These are phyloP conservation scores for Sporisorium iseilematis-ciliati DNA, from an alignment of 1,284 basidiomycete species.

Conservation along the genomic window DNA sequence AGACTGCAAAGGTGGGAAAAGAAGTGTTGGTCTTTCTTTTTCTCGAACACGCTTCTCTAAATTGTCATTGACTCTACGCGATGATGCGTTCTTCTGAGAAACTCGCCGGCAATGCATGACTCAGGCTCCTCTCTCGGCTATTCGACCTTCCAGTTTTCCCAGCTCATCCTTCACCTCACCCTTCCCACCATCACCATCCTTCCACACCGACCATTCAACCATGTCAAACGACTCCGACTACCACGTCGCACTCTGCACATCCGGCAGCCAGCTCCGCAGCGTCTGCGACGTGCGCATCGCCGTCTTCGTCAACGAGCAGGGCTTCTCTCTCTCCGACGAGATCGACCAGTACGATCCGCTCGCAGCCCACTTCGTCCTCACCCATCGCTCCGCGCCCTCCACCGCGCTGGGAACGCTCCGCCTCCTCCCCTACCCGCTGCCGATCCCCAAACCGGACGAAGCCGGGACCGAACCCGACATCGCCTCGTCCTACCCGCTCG, in stretches of 20 bases:
- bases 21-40: constrained; percentile 2
- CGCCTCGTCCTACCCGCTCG: constrained; percentile 29
- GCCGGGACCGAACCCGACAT: constrained; percentile 21
- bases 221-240: constrained; percentile 29
- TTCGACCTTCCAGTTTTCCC: background rate
- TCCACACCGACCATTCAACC: background rate
- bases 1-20: background rate
- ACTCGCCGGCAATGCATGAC: constrained; percentile 13
- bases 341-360: constrained; percentile 61
- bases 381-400: constrained; percentile 8
- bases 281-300: constrained; percentile 46
- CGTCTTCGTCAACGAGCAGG: constrained; percentile 62
- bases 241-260: constrained; percentile 35
- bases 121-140: background rate
- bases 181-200: background rate
- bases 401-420: constrained; percentile 34
- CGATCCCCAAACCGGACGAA: constrained; percentile 42
- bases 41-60: background rate
- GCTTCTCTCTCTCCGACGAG: constrained; percentile 57
- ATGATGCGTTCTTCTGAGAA: background rate
- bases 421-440: constrained; percentile 39
- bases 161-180: background rate
- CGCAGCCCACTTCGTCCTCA: constrained; percentile 42
- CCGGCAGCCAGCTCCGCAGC: constrained; percentile 33
- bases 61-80: constrained; percentile 2